Conservation (phyloP, 2,329 filamentous ascomycete species). For the Trematosphaeria pertusa region DNA sequence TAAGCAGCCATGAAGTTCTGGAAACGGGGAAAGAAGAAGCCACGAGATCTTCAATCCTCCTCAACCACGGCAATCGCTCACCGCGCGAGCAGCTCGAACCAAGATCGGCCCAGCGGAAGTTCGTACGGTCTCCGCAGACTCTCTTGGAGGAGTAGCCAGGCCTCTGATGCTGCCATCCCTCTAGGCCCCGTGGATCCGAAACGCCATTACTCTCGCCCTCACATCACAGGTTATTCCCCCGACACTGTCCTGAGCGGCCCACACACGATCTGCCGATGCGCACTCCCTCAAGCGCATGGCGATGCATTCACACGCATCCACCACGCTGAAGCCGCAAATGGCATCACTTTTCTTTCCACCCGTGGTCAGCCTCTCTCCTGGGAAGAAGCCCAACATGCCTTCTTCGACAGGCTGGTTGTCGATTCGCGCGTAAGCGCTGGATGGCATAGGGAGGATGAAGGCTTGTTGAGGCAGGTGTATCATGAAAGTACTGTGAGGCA, state of each 20-base stretch:
- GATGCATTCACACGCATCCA: conserved; percentile 9
- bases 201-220: too few species aligned
- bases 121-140: too few species aligned
- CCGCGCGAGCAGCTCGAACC: too few species aligned
- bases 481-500: conserved; percentile 3
- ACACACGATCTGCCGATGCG: conserved; percentile 8
- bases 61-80: too few species aligned
- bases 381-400: conserved; percentile 1
- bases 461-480: conserved; percentile 1
- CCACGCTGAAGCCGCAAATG: conserved; percentile 1
- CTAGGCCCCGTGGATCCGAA: too few species aligned
- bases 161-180: too few species aligned
- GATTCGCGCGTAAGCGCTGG: not conserved
- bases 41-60: too few species aligned
- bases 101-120: too few species aligned
- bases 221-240: conserved; percentile 2
- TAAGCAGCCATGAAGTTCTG: too few species aligned
- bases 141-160: too few species aligned
- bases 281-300: not conserved
- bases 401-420: conserved; percentile 2
- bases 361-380: not conserved
- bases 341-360: not conserved
- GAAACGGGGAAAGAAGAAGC: too few species aligned
- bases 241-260: not conserved
- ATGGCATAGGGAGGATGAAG: conserved; percentile 5